Percentiles rank a stretch among this genome's conserved stretches.
Conservation (phyloP, 176 grass and related monocot genomes). For the Leersia perrieri region DNA sequence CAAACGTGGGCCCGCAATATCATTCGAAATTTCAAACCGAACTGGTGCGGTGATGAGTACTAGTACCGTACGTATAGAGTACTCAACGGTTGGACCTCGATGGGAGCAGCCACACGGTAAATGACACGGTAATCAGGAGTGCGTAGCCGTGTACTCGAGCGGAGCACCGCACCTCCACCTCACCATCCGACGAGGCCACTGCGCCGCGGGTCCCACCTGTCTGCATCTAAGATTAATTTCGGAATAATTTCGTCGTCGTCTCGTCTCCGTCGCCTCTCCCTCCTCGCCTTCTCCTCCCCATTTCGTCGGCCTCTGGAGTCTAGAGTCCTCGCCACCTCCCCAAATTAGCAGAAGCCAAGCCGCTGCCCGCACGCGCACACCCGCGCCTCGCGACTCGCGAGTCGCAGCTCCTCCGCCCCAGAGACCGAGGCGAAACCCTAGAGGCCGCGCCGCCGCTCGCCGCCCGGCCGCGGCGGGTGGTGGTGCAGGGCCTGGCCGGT, state of each 20-base stretch:
- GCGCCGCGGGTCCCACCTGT: neutral
- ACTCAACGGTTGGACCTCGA: constrained; percentile 13
- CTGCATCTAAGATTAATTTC: too few relatives aligned
- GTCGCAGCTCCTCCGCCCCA: neutral
- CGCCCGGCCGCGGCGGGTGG: neutral
- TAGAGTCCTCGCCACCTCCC: neutral
- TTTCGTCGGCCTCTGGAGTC: constrained; percentile 1
- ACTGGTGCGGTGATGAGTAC: neutral
- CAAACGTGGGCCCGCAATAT: neutral
- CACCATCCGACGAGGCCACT: neutral
- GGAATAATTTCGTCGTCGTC: constrained; percentile 29
- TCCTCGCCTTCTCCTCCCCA: neutral
- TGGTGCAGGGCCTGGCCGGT: constrained; percentile 7
- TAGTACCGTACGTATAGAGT: too few relatives aligned
- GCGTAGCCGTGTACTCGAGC: neutral
- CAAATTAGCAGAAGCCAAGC: constrained; percentile 26
- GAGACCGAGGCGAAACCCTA: neutral
- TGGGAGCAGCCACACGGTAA: constrained; percentile 9
- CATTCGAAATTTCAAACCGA: neutral
- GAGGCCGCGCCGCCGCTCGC: neutral
- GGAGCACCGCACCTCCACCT: constrained; percentile 3
- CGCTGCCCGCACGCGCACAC: neutral
- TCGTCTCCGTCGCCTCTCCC: constrained; percentile 33
- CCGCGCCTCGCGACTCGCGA: neutral
- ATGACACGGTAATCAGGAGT: neutral